phyloP scores from a whole-genome alignment of 2,329 filamentous ascomycete genomes.

The Arthroderma uncinatum region DNA sequence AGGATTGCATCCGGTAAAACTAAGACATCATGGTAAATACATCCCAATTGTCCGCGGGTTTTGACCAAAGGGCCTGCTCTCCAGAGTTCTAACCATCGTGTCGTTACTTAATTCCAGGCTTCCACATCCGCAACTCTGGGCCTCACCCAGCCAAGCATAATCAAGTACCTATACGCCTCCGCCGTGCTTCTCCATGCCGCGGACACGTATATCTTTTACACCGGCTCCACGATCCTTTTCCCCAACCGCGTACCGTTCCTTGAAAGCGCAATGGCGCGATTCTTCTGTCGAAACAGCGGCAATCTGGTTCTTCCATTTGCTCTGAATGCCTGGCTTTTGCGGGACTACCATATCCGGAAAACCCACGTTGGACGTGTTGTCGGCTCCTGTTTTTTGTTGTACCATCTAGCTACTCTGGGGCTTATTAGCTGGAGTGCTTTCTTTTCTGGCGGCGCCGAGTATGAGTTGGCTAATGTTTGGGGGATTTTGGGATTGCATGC shows the following conservation, averaged over 20 bases:
- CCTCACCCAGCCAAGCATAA: slow-evolving; percentile 10
- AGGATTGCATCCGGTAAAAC: background rate
- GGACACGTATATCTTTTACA: slow-evolving; percentile 13
- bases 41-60: background rate
- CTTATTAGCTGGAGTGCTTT: slow-evolving; percentile 12
- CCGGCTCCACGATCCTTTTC: slow-evolving; percentile 13
- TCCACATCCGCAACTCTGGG: background rate
- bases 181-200: slow-evolving; percentile 9
- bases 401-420: slow-evolving; percentile 10
- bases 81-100: background rate
- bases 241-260: slow-evolving; percentile 10
- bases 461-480: slow-evolving; percentile 13
- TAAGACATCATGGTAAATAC: background rate
- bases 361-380: slow-evolving; percentile 12
- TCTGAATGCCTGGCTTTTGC: slow-evolving; percentile 10
- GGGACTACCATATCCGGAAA: slow-evolving; percentile 13
- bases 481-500: slow-evolving; percentile 10
- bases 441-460: slow-evolving; percentile 9
- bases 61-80: background rate
- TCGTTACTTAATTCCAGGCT: background rate
- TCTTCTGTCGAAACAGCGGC: slow-evolving; percentile 11
- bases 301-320: slow-evolving; percentile 9
- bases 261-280: slow-evolving; percentile 11
- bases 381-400: slow-evolving; percentile 11
- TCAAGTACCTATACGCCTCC: slow-evolving; percentile 13